Evolutionary conservation across 768 basidiomycete genomes (phyloP).

Genomic region (Rhizopogon vinicolor): DNA sequence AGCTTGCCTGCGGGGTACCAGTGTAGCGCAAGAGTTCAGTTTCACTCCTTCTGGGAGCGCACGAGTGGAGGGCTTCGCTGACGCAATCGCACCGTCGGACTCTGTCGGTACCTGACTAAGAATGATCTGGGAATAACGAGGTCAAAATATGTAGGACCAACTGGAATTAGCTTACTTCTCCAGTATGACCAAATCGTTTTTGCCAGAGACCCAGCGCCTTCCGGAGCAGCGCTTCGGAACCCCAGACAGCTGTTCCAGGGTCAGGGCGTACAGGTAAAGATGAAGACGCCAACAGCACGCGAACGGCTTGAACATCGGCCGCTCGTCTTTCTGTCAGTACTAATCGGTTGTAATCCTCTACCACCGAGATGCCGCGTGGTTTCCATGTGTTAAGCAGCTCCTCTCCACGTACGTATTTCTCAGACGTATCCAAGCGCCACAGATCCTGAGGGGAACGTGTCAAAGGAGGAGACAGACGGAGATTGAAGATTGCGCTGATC

Average conservation of each 20-base stretch:
- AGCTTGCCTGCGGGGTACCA: constrained; percentile 67
- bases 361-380: constrained; percentile 81
- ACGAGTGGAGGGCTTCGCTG: constrained; percentile 15
- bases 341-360: constrained; percentile 81
- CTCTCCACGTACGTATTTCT: constrained; percentile 93
- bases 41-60: constrained; percentile 47
- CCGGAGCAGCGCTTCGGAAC: constrained; percentile 56
- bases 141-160: constrained; percentile 2
- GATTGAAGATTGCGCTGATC: constrained; percentile 78
- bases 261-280: constrained; percentile 40
- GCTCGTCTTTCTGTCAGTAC: constrained; percentile 66
- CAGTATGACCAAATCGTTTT: constrained; percentile 69
- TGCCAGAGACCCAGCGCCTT: constrained; percentile 80
- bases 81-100: constrained; percentile 38
- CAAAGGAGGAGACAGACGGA: constrained; percentile 77
- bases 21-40: constrained; percentile 66
- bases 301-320: constrained; percentile 88
- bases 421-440: constrained; percentile 92
- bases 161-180: constrained; percentile 50
- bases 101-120: constrained; percentile 69
- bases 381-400: constrained; percentile 81
- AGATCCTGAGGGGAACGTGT: constrained; percentile 86
- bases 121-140: constrained; percentile 54
- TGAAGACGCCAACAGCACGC: constrained; percentile 63
- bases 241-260: constrained; percentile 55